Evolutionary conservation across 306 rosid species (phyloP).

Genomic region (Vigna trinervia): DNA sequence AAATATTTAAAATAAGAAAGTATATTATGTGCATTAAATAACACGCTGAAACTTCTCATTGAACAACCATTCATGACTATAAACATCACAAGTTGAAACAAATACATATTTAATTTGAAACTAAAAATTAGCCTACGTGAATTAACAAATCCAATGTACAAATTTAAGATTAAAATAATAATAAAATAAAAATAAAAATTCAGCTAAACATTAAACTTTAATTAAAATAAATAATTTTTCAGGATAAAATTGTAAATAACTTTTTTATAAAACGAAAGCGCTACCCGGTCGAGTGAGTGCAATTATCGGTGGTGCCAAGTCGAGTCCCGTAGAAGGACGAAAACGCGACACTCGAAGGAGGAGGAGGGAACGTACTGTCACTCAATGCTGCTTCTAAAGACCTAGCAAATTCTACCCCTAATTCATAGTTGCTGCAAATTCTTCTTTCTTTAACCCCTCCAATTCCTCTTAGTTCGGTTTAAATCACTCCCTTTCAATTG

Average conservation of each 20-base stretch:
- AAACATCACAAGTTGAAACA: too few species aligned
- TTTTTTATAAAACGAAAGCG: background rate
- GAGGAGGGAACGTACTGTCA: constrained; percentile 34
- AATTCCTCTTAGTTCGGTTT: background rate
- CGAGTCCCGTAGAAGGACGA: background rate
- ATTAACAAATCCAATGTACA: too few species aligned
- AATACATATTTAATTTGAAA: too few species aligned
- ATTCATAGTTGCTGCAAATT: background rate
- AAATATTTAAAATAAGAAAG: too few species aligned
- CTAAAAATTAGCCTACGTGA: too few species aligned
- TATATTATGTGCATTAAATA: too few species aligned
- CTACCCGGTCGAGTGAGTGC: background rate
- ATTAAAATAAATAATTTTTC: background rate
- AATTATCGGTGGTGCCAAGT: constrained; percentile 15
- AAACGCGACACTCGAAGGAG: constrained; percentile 27
- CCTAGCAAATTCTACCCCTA: constrained; percentile 19
- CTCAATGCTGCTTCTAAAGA: constrained; percentile 6
- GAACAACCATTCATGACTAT: too few species aligned
- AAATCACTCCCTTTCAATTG: background rate
- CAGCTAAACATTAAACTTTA: too few species aligned
- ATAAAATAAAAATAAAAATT: too few species aligned
- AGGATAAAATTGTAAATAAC: background rate
- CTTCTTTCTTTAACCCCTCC: background rate
- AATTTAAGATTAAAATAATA: too few species aligned
- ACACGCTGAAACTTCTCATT: too few species aligned